Conservation (phyloP, 208 protist genomes). For the Acanthamoeba triangularis region DNA sequence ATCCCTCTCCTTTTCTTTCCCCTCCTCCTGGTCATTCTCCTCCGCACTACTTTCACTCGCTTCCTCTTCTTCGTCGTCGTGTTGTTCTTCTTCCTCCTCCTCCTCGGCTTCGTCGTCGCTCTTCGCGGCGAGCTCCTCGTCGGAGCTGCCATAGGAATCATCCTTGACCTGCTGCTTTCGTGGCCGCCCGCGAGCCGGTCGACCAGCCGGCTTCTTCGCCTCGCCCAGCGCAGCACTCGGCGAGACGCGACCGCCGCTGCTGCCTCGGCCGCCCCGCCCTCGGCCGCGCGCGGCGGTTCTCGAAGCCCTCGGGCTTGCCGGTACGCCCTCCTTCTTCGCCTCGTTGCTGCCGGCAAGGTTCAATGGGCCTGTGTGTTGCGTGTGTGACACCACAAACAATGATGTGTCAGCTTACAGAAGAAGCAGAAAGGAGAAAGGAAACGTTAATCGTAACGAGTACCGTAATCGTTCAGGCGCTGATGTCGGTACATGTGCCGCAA, state of each 20-base stretch:
- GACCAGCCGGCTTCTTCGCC: neutral
- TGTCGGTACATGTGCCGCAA: constrained; percentile 50
- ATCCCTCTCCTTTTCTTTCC: neutral
- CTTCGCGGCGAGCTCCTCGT: neutral
- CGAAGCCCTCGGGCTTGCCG: neutral
- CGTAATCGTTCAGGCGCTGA: constrained; percentile 13
- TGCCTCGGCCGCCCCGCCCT: neutral
- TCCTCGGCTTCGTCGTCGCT: neutral
- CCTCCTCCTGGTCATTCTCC: neutral
- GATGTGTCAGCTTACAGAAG: no score
- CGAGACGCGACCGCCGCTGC: neutral
- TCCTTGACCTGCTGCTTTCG: neutral
- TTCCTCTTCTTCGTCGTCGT: neutral
- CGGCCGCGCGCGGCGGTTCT: neutral
- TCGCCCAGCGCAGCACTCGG: neutral
- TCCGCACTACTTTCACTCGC: neutral
- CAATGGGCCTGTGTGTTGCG: neutral
- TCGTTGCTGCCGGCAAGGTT: neutral
- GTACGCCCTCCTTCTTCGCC: neutral
- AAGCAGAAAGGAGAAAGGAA: neutral
- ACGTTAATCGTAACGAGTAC: no score
- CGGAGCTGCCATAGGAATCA: neutral
- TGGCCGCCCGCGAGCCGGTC: neutral
- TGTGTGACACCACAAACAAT: neutral
- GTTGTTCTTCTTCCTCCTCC: neutral